Evolutionary conservation across 169 alveolate genomes (phyloP), one percentile per base, ranked within the genome.

Genomic region (Miamiensis avidus): DNA sequence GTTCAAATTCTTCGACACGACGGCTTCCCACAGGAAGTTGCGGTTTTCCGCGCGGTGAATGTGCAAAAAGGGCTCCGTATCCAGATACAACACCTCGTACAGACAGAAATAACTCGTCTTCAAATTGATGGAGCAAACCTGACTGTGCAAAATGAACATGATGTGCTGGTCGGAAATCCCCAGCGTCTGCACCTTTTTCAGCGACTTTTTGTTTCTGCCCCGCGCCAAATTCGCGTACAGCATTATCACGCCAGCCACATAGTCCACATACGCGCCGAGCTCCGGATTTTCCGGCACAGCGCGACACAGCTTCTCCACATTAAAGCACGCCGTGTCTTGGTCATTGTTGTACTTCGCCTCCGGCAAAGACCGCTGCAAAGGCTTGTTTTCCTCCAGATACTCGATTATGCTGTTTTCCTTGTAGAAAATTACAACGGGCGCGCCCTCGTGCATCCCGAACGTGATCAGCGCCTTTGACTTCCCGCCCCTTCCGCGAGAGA

Each of bases 141-240:
- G 29, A 1, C 74, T 30, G 49, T 86, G 79, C 0, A 86, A 34
- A 0, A 82, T 82, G 74, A 75, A 73, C n/a, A 72, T 74, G 25
- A 86, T 79, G 32, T 86, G 87, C 29, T 64, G 26, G 0, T 83
- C 69, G 30, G 78, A 74, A 27, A 86, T 81, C 1, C 90, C 90
- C 28, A 81, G 75, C 16, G 84, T 81, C 69, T 81, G 29, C 1
- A 86, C 76, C 69, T 86, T 33, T 6, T 82, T 86, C 73, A 86
- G 72, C 64, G 85, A 86, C 65, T 86, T 86, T 75, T 86, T 86
- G 81, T 86, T 86, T 86, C 90, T 74, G 0, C 87, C 86, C 25
- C 65, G 79, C 27, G 87, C 79, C 65, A 86, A 81, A 15, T 86
- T 74, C 0, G 90, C 87, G 74, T 79, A 64, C 76, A 86, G 31